phyloP scores from a whole-genome alignment of 257 asterid species.

The Jaltomata sinuosa region DNA sequence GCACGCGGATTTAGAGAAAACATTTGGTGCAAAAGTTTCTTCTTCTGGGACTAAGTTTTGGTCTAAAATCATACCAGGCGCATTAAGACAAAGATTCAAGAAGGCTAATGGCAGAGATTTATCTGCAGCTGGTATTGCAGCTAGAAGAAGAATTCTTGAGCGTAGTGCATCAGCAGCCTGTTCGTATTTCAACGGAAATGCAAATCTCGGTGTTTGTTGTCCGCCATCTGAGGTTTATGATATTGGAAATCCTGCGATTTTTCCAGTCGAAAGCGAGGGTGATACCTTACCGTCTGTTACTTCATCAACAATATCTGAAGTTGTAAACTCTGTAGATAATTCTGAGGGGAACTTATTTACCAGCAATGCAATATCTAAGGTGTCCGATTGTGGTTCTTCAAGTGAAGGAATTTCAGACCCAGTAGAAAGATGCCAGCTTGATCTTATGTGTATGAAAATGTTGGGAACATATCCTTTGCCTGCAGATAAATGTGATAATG shows the following conservation, averaged over 20 bases:
- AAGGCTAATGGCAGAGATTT: constrained; percentile 58
- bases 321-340: constrained; percentile 11
- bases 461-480: constrained; percentile 22
- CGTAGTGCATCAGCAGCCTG: constrained; percentile 81
- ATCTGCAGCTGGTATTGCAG: constrained; percentile 37
- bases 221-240: constrained; percentile 27
- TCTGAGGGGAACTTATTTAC: constrained; percentile 9
- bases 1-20: constrained; percentile 93
- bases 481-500: constrained; percentile 5
- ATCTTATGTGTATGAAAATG: constrained; percentile 22
- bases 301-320: constrained; percentile 18
- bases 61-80: constrained; percentile 59
- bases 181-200: constrained; percentile 35
- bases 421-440: constrained; percentile 6
- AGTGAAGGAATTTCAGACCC: constrained; percentile 19
- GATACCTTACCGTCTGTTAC: constrained; percentile 16
- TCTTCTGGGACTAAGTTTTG: constrained; percentile 43
- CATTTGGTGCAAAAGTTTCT: constrained; percentile 72
- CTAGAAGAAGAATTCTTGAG: constrained; percentile 77
- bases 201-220: constrained; percentile 24
- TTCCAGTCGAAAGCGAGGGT: constrained; percentile 14
- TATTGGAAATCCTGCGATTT: constrained; percentile 14
- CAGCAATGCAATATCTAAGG: constrained; percentile 24
- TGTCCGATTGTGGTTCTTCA: constrained; percentile 15
- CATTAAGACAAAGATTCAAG: constrained; percentile 47